Evolutionary conservation across 1,284 basidiomycete genomes (phyloP).

Genomic region (Bondarzewia mesenterica): DNA sequence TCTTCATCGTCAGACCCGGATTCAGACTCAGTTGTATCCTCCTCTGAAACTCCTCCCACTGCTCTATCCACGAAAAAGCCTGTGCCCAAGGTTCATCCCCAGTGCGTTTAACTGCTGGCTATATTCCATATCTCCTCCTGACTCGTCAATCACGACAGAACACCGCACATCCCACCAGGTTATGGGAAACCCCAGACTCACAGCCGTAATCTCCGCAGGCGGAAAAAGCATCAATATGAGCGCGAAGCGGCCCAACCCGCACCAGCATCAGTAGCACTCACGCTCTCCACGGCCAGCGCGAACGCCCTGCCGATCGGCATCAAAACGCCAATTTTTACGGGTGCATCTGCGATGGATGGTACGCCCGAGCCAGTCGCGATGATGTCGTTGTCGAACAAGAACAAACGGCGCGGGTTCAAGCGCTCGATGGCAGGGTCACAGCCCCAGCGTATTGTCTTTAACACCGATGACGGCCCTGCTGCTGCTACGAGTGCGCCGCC

Average conservation of each 20-base stretch:
- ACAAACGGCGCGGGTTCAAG: constrained; percentile 64
- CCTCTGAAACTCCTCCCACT: constrained; percentile 7
- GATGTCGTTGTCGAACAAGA: constrained; percentile 62
- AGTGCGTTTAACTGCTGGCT: constrained; percentile 6
- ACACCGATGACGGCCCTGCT: constrained; percentile 6
- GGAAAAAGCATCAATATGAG: constrained; percentile 35
- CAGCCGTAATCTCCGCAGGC: constrained; percentile 51
- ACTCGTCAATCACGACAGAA: background rate
- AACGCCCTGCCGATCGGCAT: constrained; percentile 30
- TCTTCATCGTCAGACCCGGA: constrained; percentile 13
- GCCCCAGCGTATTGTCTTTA: constrained; percentile 55
- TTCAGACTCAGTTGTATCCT: constrained; percentile 15
- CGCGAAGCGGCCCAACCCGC: constrained; percentile 14
- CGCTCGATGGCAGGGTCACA: constrained; percentile 37
- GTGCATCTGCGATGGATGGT: background rate
- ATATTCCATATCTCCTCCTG: background rate
- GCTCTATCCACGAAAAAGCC: background rate
- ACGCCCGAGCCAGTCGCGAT: constrained; percentile 30
- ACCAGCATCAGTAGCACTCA: constrained; percentile 1
- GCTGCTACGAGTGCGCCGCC: constrained; percentile 2
- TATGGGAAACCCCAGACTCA: constrained; percentile 60
- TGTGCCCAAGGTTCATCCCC: no score
- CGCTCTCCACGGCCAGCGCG: constrained; percentile 12
- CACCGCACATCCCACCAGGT: constrained; percentile 44
- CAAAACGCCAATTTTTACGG: background rate